A percentile compares a stretch with the other conserved stretches of the same genome.
Evolutionary conservation across 2,329 filamentous ascomycete species (phyloP).

Genomic region (Xylaria arbuscula): DNA sequence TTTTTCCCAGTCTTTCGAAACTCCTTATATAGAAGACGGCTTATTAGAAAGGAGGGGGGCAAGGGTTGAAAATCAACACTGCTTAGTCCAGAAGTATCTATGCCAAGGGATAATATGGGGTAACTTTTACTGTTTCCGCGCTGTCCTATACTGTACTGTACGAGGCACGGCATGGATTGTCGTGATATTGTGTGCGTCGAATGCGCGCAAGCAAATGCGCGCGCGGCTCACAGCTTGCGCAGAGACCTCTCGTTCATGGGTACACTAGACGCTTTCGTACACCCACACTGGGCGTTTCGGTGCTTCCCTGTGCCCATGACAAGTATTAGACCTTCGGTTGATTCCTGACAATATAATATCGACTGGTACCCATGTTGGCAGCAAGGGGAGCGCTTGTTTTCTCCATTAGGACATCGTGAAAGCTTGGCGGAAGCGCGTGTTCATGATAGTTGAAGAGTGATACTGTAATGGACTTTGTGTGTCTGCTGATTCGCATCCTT

Average conservation of each 20-base stretch:
- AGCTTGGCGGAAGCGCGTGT: neutral
- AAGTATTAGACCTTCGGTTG: conserved; percentile 5
- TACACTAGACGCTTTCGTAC: conserved; percentile 8
- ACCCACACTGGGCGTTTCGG: conserved; percentile 25
- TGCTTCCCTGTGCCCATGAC: conserved; percentile 9
- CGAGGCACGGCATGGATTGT: conserved; percentile 21
- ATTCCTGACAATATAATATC: conserved; percentile 1
- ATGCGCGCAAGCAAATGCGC: conserved; percentile 29
- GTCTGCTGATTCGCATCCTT: conserved; percentile 17
- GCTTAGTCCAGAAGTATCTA: neutral
- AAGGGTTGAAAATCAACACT: neutral
- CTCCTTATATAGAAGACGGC: neutral
- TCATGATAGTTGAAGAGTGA: neutral
- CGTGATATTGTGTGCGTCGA: conserved; percentile 13
- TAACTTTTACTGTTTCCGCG: conserved; percentile 1
- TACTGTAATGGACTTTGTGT: conserved; percentile 10
- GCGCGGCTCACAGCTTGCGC: conserved; percentile 34
- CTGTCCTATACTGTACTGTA: neutral
- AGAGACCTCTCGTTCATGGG: conserved; percentile 10
- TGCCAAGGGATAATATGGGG: conserved; percentile 1
- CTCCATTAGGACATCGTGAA: neutral
- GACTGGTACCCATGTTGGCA: neutral
- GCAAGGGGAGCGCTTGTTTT: neutral
- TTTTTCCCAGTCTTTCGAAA: neutral
- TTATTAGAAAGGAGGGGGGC: neutral